phyloP scores from a whole-genome alignment of 148 eudicot species.

The Tetragonia tetragonoides region DNA sequence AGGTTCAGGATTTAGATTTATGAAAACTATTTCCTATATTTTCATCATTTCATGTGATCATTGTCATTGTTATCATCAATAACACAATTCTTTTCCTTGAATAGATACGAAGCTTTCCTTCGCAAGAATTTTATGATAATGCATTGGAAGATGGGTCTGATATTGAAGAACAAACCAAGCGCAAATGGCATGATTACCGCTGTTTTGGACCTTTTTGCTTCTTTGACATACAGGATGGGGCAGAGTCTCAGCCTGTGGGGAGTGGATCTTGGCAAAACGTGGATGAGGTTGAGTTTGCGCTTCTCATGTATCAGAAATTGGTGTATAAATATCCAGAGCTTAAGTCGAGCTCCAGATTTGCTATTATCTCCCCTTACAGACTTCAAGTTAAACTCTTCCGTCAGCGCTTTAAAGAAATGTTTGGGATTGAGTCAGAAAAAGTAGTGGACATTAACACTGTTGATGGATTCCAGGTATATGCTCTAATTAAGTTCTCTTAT shows the following conservation, averaged over 20 bases:
- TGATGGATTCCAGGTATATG: constrained; percentile 90
- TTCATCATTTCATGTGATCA: neutral
- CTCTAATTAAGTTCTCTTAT: neutral
- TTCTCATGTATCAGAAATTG: constrained; percentile 70
- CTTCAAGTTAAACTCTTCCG: constrained; percentile 79
- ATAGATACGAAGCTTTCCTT: constrained; percentile 89
- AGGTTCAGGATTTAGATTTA: neutral
- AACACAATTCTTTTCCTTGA: neutral
- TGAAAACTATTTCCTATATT: neutral
- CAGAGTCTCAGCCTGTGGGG: constrained; percentile 62
- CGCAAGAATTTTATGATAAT: constrained; percentile 73
- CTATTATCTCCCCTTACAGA: constrained; percentile 88
- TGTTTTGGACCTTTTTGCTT: constrained; percentile 99
- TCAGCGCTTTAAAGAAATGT: constrained; percentile 54
- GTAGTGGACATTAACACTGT: constrained; percentile 90
- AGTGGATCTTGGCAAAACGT: constrained; percentile 74
- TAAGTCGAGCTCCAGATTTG: constrained; percentile 71
- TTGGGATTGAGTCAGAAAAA: constrained; percentile 79
- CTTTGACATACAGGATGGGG: constrained; percentile 86
- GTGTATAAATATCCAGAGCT: constrained; percentile 77
- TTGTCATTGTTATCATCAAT: neutral
- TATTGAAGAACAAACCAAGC: constrained; percentile 60
- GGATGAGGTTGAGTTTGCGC: constrained; percentile 90
- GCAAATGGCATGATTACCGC: constrained; percentile 75
- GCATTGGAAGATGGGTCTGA: constrained; percentile 81